A percentile compares a stretch with the other conserved stretches of the same genome.
These are phyloP conservation scores for Immersiporthe knoxdaviesiana DNA, from an alignment of 2,329 filamentous ascomycete species.

Conservation along the genomic window DNA sequence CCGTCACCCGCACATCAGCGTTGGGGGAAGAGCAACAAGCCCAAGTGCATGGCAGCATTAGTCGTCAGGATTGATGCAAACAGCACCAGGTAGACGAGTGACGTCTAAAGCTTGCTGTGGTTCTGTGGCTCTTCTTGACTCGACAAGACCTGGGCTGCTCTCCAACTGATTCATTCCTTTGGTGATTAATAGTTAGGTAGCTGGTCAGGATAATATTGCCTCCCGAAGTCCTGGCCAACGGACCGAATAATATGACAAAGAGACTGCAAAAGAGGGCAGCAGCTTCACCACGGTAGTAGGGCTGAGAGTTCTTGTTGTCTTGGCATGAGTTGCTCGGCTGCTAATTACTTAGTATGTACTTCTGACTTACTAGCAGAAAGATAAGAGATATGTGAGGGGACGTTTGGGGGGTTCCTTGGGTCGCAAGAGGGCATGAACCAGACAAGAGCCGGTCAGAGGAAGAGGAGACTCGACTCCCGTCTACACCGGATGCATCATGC, in stretches of 20 bases:
- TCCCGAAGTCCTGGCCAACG: background rate
- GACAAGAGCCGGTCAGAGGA: constrained; percentile 28
- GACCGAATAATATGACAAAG: background rate
- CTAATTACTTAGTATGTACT: no score
- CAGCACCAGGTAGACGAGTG: background rate
- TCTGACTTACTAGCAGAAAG: no score
- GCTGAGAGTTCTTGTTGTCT: background rate
- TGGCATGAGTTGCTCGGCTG: background rate
- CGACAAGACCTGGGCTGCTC: background rate
- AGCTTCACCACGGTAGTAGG: background rate
- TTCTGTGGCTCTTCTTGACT: background rate
- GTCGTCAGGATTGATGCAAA: background rate
- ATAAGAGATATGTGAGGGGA: background rate
- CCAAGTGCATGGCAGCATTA: background rate
- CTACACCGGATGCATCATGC: constrained; percentile 6
- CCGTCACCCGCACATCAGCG: background rate
- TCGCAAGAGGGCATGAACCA: constrained; percentile 16
- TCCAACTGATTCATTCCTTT: background rate
- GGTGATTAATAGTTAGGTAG: no score
- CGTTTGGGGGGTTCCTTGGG: constrained; percentile 1
- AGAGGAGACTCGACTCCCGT: background rate
- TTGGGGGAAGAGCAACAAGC: background rate
- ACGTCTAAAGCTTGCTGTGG: background rate
- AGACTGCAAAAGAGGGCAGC: background rate
- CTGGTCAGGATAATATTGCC: background rate